phyloP scores from a whole-genome alignment of 1,284 basidiomycete species.

The Apiotrichum sp. region DNA sequence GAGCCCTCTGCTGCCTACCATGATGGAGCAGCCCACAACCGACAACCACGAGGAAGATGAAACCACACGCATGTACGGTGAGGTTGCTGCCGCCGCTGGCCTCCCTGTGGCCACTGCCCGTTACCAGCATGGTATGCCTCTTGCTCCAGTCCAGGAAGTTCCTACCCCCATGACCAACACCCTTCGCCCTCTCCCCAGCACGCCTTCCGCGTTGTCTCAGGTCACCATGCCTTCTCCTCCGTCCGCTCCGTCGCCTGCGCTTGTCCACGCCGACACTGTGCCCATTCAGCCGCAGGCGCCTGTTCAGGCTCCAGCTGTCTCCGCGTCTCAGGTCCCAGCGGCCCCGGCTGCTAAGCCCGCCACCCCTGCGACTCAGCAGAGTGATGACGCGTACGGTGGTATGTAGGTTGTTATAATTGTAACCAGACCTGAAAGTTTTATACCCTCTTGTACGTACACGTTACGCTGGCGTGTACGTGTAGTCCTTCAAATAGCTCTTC shows the following conservation, averaged over 20 bases:
- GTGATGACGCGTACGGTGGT: conserved; percentile 42
- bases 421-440: too few species aligned
- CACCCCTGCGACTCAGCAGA: conserved; percentile 20
- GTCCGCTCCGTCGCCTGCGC: background rate
- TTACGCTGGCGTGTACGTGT: too few species aligned
- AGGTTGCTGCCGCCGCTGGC: conserved; percentile 37
- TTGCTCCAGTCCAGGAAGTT: conserved; percentile 39
- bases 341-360: conserved; percentile 13
- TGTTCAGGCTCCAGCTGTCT: conserved; percentile 6
- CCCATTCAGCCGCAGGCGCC: too few species aligned
- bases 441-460: too few species aligned
- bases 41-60: conserved; percentile 19
- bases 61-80: conserved; percentile 31
- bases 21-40: conserved; percentile 10
- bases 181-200: conserved; percentile 4
- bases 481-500: too few species aligned
- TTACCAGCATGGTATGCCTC: conserved; percentile 42
- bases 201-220: background rate
- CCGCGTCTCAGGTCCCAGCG: conserved; percentile 13
- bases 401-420: conserved; percentile 13
- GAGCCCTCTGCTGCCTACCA: conserved; percentile 20
- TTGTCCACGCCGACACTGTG: too few species aligned
- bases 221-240: conserved; percentile 1
- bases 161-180: conserved; percentile 21
- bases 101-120: conserved; percentile 26